A percentile compares a stretch with the other conserved stretches of the same genome.
phyloP scores from a whole-genome alignment of 2,329 filamentous ascomycete genomes.

The Dissoconium aciculare region DNA sequence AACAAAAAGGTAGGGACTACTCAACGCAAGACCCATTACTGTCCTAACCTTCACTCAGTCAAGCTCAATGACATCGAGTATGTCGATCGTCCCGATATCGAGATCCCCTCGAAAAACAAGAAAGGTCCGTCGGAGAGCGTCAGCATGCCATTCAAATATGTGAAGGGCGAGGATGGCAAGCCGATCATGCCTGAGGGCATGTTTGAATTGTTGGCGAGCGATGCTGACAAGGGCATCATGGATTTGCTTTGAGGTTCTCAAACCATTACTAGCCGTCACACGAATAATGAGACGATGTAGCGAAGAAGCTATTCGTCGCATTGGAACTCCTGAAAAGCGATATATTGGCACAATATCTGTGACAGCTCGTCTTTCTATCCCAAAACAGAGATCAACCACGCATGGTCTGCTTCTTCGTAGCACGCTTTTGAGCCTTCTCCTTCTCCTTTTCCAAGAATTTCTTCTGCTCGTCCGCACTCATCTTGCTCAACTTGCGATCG shows the following conservation, averaged over 20 bases:
- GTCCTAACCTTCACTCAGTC: slow-evolving; percentile 35
- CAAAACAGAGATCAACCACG: too few relatives aligned
- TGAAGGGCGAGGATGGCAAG: slow-evolving; percentile 52
- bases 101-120: slow-evolving; percentile 36
- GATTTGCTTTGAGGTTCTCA: slow-evolving; percentile 52
- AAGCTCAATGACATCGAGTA: slow-evolving; percentile 67
- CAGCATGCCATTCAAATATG: slow-evolving; percentile 96
- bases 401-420: slow-evolving; percentile 47
- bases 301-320: too few relatives aligned
- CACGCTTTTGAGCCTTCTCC: slow-evolving; percentile 51
- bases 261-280: too few relatives aligned
- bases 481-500: slow-evolving; percentile 52
- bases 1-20: slow-evolving; percentile 68
- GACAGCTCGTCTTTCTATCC: too few relatives aligned
- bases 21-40: too few relatives aligned
- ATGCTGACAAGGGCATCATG: slow-evolving; percentile 81
- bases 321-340: too few relatives aligned
- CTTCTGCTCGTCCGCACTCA: slow-evolving; percentile 44
- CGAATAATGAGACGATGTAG: too few relatives aligned
- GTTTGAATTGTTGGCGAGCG: slow-evolving; percentile 82
- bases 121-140: slow-evolving; percentile 61
- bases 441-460: slow-evolving; percentile 65
- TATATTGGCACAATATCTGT: too few relatives aligned
- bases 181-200: slow-evolving; percentile 96
- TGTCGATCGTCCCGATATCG: slow-evolving; percentile 76